These are phyloP conservation scores for Intubia oerlemansii DNA, from an alignment of 2,329 filamentous ascomycete species.

Conservation along the genomic window DNA sequence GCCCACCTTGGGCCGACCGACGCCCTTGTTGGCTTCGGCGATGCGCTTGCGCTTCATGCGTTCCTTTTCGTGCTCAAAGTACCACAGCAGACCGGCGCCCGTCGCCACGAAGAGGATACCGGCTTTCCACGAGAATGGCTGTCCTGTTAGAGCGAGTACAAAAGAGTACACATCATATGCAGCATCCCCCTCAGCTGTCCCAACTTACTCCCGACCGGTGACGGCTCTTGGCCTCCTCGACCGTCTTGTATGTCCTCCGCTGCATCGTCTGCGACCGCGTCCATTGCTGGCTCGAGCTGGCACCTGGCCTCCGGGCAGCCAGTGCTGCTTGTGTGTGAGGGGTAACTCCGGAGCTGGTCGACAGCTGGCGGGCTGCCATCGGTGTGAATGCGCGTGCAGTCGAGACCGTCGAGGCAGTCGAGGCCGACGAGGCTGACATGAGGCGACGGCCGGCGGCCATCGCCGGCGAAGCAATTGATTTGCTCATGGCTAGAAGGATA, in stretches of 20 bases:
- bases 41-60: conserved; percentile 77
- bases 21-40: conserved; percentile 79
- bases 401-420: too few relatives aligned
- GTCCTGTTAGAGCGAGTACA: conserved; percentile 1
- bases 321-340: conserved; percentile 4
- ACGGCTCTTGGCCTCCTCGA: conserved; percentile 36
- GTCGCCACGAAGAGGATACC: conserved; percentile 67
- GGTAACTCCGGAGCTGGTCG: too few relatives aligned
- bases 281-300: too few relatives aligned
- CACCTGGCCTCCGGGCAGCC: too few relatives aligned
- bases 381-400: too few relatives aligned
- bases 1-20: conserved; percentile 83
- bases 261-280: conserved; percentile 11
- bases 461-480: too few relatives aligned
- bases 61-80: conserved; percentile 85
- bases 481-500: too few relatives aligned
- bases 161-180: too few relatives aligned
- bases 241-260: conserved; percentile 25
- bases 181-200: too few relatives aligned
- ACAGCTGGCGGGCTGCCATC: too few relatives aligned
- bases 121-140: conserved; percentile 90
- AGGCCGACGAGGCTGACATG: too few relatives aligned
- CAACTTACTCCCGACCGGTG: conserved; percentile 29
- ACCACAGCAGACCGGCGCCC: conserved; percentile 59
- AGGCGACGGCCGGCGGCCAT: too few relatives aligned